These are phyloP conservation scores for Serpula lacrymans DNA, from an alignment of 768 basidiomycete genomes.

Conservation along the genomic window DNA sequence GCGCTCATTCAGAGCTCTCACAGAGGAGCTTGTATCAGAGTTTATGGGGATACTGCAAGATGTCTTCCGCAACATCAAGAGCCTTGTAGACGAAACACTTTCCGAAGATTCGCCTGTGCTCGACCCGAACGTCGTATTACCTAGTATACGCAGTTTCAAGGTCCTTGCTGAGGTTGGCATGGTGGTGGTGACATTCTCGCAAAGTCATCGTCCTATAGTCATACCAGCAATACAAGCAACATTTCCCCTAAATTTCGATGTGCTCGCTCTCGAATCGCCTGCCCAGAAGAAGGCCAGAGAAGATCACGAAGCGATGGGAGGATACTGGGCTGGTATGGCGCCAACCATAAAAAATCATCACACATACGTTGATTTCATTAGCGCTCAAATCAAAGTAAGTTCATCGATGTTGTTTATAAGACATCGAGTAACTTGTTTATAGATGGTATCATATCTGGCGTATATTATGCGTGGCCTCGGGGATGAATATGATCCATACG, in stretches of 20 bases:
- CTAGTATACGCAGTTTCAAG: slow-evolving; percentile 85
- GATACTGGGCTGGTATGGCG: slow-evolving; percentile 80
- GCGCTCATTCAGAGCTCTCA: slow-evolving; percentile 68
- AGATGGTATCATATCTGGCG: slow-evolving; percentile 91
- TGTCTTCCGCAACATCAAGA: slow-evolving; percentile 69
- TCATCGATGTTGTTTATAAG: background rate
- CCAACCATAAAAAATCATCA: slow-evolving; percentile 66
- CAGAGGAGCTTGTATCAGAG: slow-evolving; percentile 71
- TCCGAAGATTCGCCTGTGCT: slow-evolving; percentile 56
- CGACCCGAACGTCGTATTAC: slow-evolving; percentile 58
- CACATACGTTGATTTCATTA: slow-evolving; percentile 80
- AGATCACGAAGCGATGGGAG: slow-evolving; percentile 78
- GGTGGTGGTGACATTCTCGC: slow-evolving; percentile 86
- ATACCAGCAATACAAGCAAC: slow-evolving; percentile 64
- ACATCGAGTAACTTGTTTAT: slow-evolving; percentile 8
- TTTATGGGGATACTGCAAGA: slow-evolving; percentile 82
- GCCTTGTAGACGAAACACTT: slow-evolving; percentile 71
- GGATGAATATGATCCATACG: slow-evolving; percentile 68
- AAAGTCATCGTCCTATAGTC: slow-evolving; percentile 69
- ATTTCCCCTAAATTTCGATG: slow-evolving; percentile 74
- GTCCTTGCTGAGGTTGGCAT: slow-evolving; percentile 92
- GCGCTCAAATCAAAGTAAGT: slow-evolving; percentile 85
- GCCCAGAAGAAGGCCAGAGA: slow-evolving; percentile 76
- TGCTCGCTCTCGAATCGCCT: slow-evolving; percentile 74
- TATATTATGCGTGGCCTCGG: slow-evolving; percentile 75